Evolutionary conservation across 352 stramenopile species (phyloP), one percentile per base, ranked within the genome.

Genomic region (Pythium folliculosum): DNA sequence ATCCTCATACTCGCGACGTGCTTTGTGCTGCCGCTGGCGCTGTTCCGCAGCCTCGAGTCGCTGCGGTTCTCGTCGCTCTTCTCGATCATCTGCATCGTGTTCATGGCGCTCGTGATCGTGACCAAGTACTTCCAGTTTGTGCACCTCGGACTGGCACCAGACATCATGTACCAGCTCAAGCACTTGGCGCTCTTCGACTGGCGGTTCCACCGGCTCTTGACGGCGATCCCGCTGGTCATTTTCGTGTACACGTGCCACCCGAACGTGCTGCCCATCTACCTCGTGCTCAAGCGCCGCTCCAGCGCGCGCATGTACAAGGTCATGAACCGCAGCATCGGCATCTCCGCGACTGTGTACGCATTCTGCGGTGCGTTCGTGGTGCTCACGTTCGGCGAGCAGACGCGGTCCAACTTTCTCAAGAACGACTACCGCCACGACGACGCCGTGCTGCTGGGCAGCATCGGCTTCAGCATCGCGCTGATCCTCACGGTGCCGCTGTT

Each of bases 111-210:
- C 21, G 85, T 92, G n/a, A 90, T 96, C 54, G 80, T 95, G 49
- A 82, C 91, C 75, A 95, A 94, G 76, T 96, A 96, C 75, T 94
- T 93, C 68, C 80, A 94, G 72, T 96, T 94, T 60, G 84, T 92
- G 48, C 82, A 93, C 61, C 55, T 82, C 55, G 87, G 82, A 0
- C 67, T 84, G 27, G 83, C 85, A 0, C 83, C 72, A 8, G 76
- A 78, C 44, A 92, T 95, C 23, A 53, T 60, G 5, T 93, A 89
- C 68, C 87, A 95, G 70, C 72, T 92, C 17, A 70, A 83, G 43
- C 87, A 94, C 71, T 63, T 96, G 51, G 75, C 70, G 44, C 76
- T 96, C 17, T 91, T 91, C 62, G 77, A 94, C 57, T 92, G 82
- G 71, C 70, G 63, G 0, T 69, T 94, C 14, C 73, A 66, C 14